Evolutionary conservation across 345 rosid genomes (phyloP), one percentile per base, ranked within the genome.

Genomic region (Diplotaxis tenuifolia): DNA sequence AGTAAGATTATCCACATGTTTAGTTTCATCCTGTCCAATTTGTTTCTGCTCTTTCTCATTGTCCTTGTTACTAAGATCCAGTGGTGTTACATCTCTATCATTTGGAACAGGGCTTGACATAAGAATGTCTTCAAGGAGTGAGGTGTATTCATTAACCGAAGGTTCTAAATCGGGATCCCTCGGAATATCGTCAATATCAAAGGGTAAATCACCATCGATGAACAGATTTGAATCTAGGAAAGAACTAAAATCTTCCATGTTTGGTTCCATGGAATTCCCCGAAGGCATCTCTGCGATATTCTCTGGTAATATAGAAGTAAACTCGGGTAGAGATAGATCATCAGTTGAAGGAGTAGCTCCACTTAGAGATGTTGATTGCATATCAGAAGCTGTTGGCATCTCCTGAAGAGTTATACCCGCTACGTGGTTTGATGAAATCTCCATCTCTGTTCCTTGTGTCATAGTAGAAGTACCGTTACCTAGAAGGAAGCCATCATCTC

Each of bases 361-460:
- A 11, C 11, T n/a, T 2, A 84, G 63, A 34, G 87, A 75, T 64
- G 79, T 7, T 11, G 87, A 83, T 7, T 78, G 85, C 18, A 70
- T 62, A 38, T 85, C 96, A 49, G 96, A 81, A 75, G 82, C 79
- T 72, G 87, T 88, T 28, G 87, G 80, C 54, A 91, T 90, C 81
- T 89, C 98, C 69, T 87, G 93, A 74, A 91, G 93, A 50, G 94
- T 88, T 73, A 88, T 91, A 60, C 91, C 90, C 5, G 96, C 85
- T 27, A 71, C 36, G 29, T 45, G 63, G 78, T 74, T 77, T 20
- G 87, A 71, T 77, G 88, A 72, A 79, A 71, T 80, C 72, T 83
- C 85, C 76, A 72, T 62, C 40, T 87, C 91, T 25, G 32, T 77
- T 67, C 11, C 61, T 80, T 85, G n/a, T 67, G 75, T 11, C 92